Percentiles rank a stretch among this genome's conserved stretches.
phyloP scores from a whole-genome alignment of 2,329 filamentous ascomycete species.

The Lachnellula occidentalis region DNA sequence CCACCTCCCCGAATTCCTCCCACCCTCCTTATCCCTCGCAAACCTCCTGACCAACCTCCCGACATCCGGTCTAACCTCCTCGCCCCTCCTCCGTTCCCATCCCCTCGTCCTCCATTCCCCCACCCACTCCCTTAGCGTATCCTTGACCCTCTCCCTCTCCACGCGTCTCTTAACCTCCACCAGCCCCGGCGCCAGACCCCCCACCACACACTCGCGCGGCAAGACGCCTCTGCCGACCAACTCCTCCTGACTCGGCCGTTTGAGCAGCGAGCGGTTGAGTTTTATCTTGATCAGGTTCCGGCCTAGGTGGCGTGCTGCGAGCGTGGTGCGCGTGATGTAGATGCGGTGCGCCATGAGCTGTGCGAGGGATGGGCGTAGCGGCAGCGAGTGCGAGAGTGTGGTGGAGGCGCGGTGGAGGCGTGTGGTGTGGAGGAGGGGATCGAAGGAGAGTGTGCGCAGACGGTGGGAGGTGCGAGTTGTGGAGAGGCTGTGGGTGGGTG shows the following conservation, averaged over 20 bases:
- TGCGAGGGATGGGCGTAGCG: conserved; percentile 52
- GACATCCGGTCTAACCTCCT: conserved; percentile 27
- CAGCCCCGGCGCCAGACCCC: conserved; percentile 48
- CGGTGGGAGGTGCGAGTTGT: conserved; percentile 42
- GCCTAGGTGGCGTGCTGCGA: conserved; percentile 58
- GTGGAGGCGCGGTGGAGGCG: conserved; percentile 54
- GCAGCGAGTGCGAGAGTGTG: conserved; percentile 50
- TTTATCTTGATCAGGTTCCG: conserved; percentile 59
- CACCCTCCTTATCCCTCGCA: conserved; percentile 23
- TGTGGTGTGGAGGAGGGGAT: conserved; percentile 59
- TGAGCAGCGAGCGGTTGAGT: conserved; percentile 54
- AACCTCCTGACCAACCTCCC: conserved; percentile 37
- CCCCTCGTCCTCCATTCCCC: conserved; percentile 37
- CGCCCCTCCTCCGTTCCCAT: conserved; percentile 41
- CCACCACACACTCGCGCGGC: conserved; percentile 54
- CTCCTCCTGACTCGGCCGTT: conserved; percentile 52
- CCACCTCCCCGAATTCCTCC: conserved; percentile 12
- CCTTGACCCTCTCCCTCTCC: conserved; percentile 63
- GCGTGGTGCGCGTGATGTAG: conserved; percentile 60
- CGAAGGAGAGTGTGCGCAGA: conserved; percentile 55
- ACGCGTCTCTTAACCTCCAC: conserved; percentile 58
- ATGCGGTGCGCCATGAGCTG: conserved; percentile 61
- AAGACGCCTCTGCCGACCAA: conserved; percentile 61
- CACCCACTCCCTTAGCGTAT: conserved; percentile 60
- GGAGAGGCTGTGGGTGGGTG: conserved; percentile 22